Conservation (phyloP, 2,329 filamentous ascomycete genomes). For the Aspergillus alliaceus region DNA sequence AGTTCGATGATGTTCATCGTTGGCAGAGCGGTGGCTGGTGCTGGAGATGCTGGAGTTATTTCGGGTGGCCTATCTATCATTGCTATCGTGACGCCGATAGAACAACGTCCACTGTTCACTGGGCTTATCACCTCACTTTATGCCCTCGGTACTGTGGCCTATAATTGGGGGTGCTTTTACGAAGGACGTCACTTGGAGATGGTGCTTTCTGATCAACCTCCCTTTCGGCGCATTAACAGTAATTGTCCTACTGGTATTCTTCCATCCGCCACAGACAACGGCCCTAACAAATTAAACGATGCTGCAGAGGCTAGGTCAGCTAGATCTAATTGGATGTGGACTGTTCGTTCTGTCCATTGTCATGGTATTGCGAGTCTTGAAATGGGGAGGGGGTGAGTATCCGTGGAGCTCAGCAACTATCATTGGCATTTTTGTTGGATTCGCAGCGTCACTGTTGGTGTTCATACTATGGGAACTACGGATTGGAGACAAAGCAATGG, state of each 20-base stretch:
- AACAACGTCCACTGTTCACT: slow-evolving; percentile 6
- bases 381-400: slow-evolving; percentile 24
- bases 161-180: slow-evolving; percentile 4
- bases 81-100: slow-evolving; percentile 1
- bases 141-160: slow-evolving; percentile 4
- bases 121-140: slow-evolving; percentile 2
- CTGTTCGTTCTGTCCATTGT: slow-evolving; percentile 22
- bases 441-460: neutral
- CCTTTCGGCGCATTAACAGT: slow-evolving; percentile 12
- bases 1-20: slow-evolving; percentile 9
- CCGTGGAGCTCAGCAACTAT: slow-evolving; percentile 21
- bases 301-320: neutral
- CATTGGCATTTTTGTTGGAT: slow-evolving; percentile 24
- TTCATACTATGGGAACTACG: neutral
- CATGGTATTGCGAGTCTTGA: slow-evolving; percentile 25
- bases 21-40: slow-evolving; percentile 8
- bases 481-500: neutral
- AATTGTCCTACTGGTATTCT: slow-evolving; percentile 7
- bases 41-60: slow-evolving; percentile 6
- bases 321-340: slow-evolving; percentile 23
- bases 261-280: neutral
- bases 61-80: slow-evolving; percentile 6
- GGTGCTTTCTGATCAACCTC: slow-evolving; percentile 13
- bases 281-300: neutral
- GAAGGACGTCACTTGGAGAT: slow-evolving; percentile 1